phyloP scores from a whole-genome alignment of 208 protist genomes.

The Acanthamoeba pearcei region DNA sequence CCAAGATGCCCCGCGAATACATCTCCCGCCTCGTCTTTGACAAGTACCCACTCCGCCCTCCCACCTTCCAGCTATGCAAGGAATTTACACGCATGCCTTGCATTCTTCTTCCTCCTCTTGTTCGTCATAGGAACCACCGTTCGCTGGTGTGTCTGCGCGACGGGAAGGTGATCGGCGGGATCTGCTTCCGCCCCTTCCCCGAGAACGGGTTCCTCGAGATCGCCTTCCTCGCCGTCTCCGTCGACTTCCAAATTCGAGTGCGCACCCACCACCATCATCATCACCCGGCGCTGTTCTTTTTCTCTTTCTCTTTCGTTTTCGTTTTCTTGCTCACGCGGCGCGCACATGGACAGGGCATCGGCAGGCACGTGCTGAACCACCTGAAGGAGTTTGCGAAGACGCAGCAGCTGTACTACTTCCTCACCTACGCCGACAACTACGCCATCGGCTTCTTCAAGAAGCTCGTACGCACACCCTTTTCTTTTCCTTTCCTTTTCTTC shows the following conservation, averaged over 20 bases:
- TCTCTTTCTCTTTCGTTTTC: background rate
- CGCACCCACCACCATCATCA: background rate
- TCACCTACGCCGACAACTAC: constrained; percentile 95
- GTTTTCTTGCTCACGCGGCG: background rate
- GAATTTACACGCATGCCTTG: background rate
- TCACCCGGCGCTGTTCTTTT: too few species aligned
- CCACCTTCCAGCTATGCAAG: background rate
- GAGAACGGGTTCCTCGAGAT: constrained; percentile 92
- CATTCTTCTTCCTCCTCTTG: background rate
- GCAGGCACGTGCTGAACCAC: constrained; percentile 89
- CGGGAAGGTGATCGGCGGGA: constrained; percentile 90
- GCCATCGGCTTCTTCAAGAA: constrained; percentile 95
- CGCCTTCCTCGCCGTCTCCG: constrained; percentile 92
- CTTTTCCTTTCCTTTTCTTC: background rate
- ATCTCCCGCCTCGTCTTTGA: constrained; percentile 92
- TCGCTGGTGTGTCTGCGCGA: constrained; percentile 79
- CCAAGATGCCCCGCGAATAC: constrained; percentile 94
- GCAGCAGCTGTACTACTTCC: constrained; percentile 87
- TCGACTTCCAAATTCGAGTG: constrained; percentile 88
- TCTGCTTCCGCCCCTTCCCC: constrained; percentile 90
- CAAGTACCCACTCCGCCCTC: background rate
- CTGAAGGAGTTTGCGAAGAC: constrained; percentile 88
- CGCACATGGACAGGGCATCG: constrained; percentile 76
- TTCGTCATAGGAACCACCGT: constrained; percentile 9
- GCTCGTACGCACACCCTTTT: background rate